These are phyloP conservation scores for Euphrasia confusa DNA, from an alignment of 257 asterid genomes.

Conservation along the genomic window DNA sequence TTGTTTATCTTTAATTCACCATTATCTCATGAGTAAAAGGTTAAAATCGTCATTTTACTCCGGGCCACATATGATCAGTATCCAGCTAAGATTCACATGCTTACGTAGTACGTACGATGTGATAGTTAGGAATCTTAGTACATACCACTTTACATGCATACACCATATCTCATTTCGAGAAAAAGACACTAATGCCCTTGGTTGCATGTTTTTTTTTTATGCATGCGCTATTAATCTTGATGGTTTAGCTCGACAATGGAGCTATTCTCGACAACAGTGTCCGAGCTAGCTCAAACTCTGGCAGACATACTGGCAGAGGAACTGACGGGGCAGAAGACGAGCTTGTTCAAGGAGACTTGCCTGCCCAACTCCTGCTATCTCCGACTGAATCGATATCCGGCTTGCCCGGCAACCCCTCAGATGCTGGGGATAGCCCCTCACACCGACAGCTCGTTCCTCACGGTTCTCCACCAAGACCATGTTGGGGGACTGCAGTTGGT, in stretches of 20 bases:
- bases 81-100: not conserved
- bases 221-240: not conserved
- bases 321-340: constrained; percentile 33
- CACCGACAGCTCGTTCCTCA: constrained; percentile 82
- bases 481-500: constrained; percentile 80
- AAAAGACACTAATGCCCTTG: not conserved
- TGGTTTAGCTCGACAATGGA: constrained; percentile 60
- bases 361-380: constrained; percentile 54
- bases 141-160: not conserved
- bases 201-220: not conserved
- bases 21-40: not conserved
- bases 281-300: constrained; percentile 47
- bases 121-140: not conserved
- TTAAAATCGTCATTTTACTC: not conserved
- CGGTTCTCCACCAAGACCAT: constrained; percentile 68
- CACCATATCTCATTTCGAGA: not conserved
- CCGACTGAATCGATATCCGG: constrained; percentile 75
- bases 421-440: constrained; percentile 70
- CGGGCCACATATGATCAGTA: not conserved
- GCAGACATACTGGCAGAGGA: constrained; percentile 59
- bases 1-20: not conserved
- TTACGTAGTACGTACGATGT: not conserved
- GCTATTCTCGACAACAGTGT: constrained; percentile 42
- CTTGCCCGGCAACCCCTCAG: constrained; percentile 49
- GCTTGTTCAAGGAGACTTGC: constrained; percentile 50